Evolutionary conservation across 805 yeast species (phyloP).

Genomic region (Yarrowia sp.): DNA sequence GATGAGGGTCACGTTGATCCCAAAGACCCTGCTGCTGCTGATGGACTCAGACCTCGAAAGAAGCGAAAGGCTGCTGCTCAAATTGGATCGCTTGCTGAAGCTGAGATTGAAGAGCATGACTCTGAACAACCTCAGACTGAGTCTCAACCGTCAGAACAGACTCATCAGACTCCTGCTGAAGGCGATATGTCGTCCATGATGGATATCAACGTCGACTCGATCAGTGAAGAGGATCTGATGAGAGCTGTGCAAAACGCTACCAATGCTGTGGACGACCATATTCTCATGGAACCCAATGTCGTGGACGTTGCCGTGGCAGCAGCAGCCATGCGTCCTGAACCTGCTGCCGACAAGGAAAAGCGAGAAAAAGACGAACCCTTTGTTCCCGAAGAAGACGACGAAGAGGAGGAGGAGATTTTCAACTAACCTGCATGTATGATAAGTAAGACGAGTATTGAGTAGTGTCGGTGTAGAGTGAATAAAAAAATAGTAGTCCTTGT

Average conservation of each 20-base stretch:
- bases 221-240: constrained; percentile 19
- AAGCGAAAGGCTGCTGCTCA: constrained; percentile 5
- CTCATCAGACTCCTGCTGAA: neutral
- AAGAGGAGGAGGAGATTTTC: neutral
- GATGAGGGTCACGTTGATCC: constrained; percentile 11
- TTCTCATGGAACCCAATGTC: neutral
- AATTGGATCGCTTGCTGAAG: constrained; percentile 8
- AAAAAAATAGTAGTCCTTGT: no score
- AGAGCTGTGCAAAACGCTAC: constrained; percentile 18
- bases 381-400: neutral
- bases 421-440: neutral
- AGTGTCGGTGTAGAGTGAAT: no score
- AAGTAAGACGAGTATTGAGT: no score
- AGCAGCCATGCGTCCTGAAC: neutral
- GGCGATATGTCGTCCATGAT: neutral
- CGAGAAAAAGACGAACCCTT: neutral
- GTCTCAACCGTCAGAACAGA: neutral
- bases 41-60: neutral
- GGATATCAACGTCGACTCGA: neutral
- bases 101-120: neutral
- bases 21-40: constrained; percentile 12
- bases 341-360: neutral
- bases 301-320: constrained; percentile 16
- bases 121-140: neutral
- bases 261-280: neutral